Evolutionary conservation across 257 asterid genomes (phyloP), one percentile per base, ranked within the genome.

Genomic region (Solanum infundibuliforme): DNA sequence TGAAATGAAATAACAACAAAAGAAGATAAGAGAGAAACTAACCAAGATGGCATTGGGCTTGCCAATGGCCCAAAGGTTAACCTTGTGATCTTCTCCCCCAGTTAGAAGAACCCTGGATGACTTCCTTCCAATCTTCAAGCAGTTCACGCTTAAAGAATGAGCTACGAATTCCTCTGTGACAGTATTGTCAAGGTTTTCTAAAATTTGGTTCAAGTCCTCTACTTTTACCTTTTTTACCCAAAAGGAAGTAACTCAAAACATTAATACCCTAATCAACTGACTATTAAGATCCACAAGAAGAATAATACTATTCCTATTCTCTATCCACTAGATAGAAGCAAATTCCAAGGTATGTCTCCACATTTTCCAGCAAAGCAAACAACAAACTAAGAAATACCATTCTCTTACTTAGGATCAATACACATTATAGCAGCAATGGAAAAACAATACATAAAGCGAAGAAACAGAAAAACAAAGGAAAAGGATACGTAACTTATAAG

Each of bases 401-500:
- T 39, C 84, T 12, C 60, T 77, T 23, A 55, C 84, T 39, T 20
- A 39, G 65, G 65, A 84, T 86, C 86, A 74, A 91, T 83, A 39
- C 79, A 83, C 75, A 35, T 14, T 89, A 58, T 68, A n/a, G 79
- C 75, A 76, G 35, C 4, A 86, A 76, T 21, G 52, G 27, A 81
- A 62, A 81, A 62, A 13, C 62, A 76, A 76, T 7, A 38, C 34
- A 5, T 65, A 48, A 32, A 14, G 48, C 29, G 46, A 46, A 83
- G 16, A 41, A 76, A 31, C 31, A 41, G 68, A 83, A 23, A 86
- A 62, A 71, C 27, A 8, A n/a, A 35, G 60, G 86, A 88, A 82
- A 94, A 95, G 99, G 98, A 97, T 97, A 97, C 99, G 99, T 89
- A 97, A 95, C 98, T 95, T 97, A 88, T 97, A 97, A 91, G 98